Evolutionary conservation across 768 basidiomycete genomes (phyloP), one percentile per base, ranked within the genome.

Genomic region (Phylloporus sp.): DNA sequence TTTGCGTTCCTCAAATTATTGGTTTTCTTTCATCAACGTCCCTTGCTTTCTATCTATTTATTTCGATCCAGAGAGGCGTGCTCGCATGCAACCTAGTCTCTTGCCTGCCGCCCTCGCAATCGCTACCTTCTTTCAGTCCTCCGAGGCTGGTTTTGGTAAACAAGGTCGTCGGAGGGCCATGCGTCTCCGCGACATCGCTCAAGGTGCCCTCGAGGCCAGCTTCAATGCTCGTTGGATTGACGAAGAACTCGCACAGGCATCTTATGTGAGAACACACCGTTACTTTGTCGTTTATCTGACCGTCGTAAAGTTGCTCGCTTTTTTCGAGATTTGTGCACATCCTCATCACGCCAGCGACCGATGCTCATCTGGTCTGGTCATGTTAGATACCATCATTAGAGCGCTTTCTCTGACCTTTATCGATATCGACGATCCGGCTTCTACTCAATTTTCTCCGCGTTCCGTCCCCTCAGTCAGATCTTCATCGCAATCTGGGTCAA

Each of bases 11-110:
- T 81, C 84, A 32, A 81, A 78, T 51, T 80, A 83, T 64, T 86
- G 82, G 81, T 77, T 87, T 58, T 79, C 82, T 9, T 88, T 86
- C 59, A 74, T 88, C 57, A 82, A 86, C 56, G 68, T 86, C 28
- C 83, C 84, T 38, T 76, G 68, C 11, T 87, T 90, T 65, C 79
- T 84, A 52, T 65, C 68, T 37, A 76, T 71, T 44, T 79, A 81
- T 56, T 74, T 71, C 51, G 75, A 88, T 54, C 71, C 82, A n/a
- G 51, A 50, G 7, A 69, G 69, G 40, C 69, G 85, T 52, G 70
- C 72, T 46, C 61, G 63, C 33, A 76, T 87, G 62, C 86, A 89
- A 57, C 87, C 86, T 13, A 78, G 82, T 54, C 62, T 88, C 32
- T 62, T 87, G 11, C 71, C 81, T 29, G 75, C 80, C 18, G 69